Conservation (phyloP, 2,329 filamentous ascomycete genomes). For the Phaeosphaeriaceae sp. region DNA sequence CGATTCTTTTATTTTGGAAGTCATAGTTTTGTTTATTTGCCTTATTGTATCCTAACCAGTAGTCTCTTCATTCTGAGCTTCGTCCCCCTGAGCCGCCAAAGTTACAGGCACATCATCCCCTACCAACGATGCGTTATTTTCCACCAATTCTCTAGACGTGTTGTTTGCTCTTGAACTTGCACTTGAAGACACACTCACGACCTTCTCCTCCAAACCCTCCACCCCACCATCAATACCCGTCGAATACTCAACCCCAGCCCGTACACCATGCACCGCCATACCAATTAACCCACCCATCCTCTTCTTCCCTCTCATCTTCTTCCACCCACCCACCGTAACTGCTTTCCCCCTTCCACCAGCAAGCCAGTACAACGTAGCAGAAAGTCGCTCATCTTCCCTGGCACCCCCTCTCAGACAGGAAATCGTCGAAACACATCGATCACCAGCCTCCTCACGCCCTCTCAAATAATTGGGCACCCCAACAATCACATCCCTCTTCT, state of each 20-base stretch:
- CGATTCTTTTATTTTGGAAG: no score
- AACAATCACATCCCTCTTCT: no score
- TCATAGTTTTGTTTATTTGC: no score
- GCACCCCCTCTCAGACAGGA: constrained; percentile 28
- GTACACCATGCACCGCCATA: constrained; percentile 28
- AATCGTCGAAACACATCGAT: background rate
- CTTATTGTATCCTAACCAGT: no score
- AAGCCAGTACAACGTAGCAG: constrained; percentile 28
- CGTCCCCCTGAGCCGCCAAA: no score
- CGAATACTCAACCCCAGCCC: constrained; percentile 17
- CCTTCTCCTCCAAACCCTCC: background rate
- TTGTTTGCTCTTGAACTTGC: no score
- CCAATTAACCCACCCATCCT: constrained; percentile 33
- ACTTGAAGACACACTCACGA: background rate
- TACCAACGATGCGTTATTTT: no score
- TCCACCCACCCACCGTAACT: constrained; percentile 26
- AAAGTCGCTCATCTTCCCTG: constrained; percentile 14
- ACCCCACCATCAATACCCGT: background rate
- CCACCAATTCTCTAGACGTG: no score
- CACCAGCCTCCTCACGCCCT: background rate
- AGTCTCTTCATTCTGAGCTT: no score
- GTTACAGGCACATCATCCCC: background rate
- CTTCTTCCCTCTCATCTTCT: constrained; percentile 24
- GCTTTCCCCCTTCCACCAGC: constrained; percentile 28
- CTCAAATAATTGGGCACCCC: no score